Evolutionary conservation across 768 basidiomycete genomes (phyloP), one percentile per base, ranked within the genome.

Genomic region (Clavaria fumosa): DNA sequence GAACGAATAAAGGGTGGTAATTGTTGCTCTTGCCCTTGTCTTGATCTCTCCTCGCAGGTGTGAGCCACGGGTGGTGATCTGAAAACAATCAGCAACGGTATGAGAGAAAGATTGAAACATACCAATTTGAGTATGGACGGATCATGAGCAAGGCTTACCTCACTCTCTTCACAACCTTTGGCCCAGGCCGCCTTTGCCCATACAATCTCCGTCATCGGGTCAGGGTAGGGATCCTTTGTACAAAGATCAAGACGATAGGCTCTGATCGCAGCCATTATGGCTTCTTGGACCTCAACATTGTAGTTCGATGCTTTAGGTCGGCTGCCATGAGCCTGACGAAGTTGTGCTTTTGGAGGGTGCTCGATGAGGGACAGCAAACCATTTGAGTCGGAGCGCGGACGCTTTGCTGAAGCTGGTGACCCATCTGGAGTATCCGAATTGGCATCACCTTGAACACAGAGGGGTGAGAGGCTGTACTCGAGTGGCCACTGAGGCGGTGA

Each of bases 31-130:
- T 28, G 38, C 19, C 40, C 49, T 48, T 5, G 46, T 50, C 39
- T 51, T 51, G 17, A 47, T 19, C 42, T 51, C 48, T 3, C 50
- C 50, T 3, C 48, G 48, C 2, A 47, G 18, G 4, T 50, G 50
- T 1, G 48, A 42, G 7, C 35, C 41, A 1, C 47, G 48, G n/a
- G 11, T 35, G 15, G 45, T 35, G 23, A 50, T 45, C 50, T 51
- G 19, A 37, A 14, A 15, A 7, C 12, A 28, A 28, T 28, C 12
- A 17, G 20, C 17, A 18, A 37, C 15, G 33, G 21, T 14, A 12
- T 36, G 21, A 38, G 40, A 28, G 14, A 14, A 28, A 14, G 26
- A 28, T n/a, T n/a, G 14, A 14, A 28, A 28, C 42, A 14, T 30
- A 48, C 48, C 35, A 49, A 9, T 38, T 41, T 44, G 4, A n/a